Evolutionary conservation across 805 yeast species (phyloP).

Genomic region (Candida xyloterini): DNA sequence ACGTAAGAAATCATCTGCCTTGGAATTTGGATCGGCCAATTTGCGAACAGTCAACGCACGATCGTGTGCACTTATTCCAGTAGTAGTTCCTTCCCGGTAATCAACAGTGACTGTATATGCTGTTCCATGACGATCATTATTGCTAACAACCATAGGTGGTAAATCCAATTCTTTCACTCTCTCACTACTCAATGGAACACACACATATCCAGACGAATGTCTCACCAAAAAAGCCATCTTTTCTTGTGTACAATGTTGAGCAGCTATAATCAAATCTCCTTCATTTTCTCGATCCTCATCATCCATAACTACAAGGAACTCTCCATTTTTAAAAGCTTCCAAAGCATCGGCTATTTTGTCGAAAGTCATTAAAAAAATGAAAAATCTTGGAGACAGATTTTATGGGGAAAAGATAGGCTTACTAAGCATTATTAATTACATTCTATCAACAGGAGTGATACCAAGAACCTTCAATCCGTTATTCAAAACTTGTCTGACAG

Average conservation of each 20-base stretch:
- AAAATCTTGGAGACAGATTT: not conserved
- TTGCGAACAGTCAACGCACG: constrained; percentile 77
- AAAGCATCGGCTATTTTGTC: constrained; percentile 60
- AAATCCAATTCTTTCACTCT: constrained; percentile 78
- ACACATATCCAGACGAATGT: constrained; percentile 85
- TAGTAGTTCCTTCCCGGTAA: constrained; percentile 82
- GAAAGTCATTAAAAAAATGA: constrained; percentile 5
- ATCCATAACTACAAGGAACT: constrained; percentile 93
- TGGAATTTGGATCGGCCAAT: constrained; percentile 59
- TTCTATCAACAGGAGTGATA: constrained; percentile 97
- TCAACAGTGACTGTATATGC: constrained; percentile 96
- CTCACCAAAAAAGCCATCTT: constrained; percentile 94
- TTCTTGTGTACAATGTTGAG: constrained; percentile 69
- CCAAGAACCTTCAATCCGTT: constrained; percentile 91
- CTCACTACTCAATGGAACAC: constrained; percentile 79
- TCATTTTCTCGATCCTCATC: constrained; percentile 96
- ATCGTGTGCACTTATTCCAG: constrained; percentile 95
- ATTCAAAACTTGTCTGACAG: constrained; percentile 84
- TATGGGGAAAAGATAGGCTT: not conserved
- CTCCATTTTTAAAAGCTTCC: constrained; percentile 69
- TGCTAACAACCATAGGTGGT: constrained; percentile 67
- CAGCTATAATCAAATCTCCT: constrained; percentile 96
- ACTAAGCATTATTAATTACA: constrained; percentile 44
- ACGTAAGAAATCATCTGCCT: constrained; percentile 67
- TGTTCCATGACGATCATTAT: constrained; percentile 87